Evolutionary conservation across 2,329 filamentous ascomycete genomes (phyloP), one percentile per base, ranked within the genome.

Genomic region (Orbilia javanica): DNA sequence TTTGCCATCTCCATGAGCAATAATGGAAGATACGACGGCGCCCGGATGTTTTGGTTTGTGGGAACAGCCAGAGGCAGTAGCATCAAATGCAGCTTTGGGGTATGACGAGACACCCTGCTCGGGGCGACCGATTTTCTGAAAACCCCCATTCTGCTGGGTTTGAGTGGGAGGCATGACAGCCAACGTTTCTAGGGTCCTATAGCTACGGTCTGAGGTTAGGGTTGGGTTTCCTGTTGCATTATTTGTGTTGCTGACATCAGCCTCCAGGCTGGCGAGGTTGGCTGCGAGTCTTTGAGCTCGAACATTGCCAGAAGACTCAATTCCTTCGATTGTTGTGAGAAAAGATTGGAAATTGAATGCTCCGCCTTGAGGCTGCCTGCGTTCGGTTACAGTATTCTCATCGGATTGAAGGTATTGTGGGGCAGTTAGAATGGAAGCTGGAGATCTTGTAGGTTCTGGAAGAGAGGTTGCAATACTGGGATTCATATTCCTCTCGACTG

Each of bases 201-300:
- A 20, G 36, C 44, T 44, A 0, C 57, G 27, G 36, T 62, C 53
- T 15, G 44, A 42, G 22, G 20, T 10, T 7, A 46, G 8, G 8
- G 22, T 11, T 13, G 57, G 63, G 74, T 78, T 71, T 60, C 13
- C 20, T 67, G 67, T 72, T 67, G 74, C 25, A 76, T 27, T 39
- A 44, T 69, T 18, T 65, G 74, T 34, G 74, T 71, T 78, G 60
- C 39, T 67, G 20, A 64, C 52, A 39, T 62, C 71, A 15, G 66
- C 74, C 22, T 67, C 67, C n/a, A 78, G 42, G 7, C 62, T 64
- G n/a, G 74, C 74, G 39, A 78, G 65, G 42, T 78, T 78, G 62
- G 74, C 74, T 10, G 74, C 74, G 29, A 78, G 74, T 18, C 53
- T 50, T 34, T 72, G 50, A 4, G 74, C 74, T 18, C 67, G 74